Evolutionary conservation across 2,329 filamentous ascomycete species (phyloP), one percentile per base, ranked within the genome.

Genomic region (Rhytidhysteron rufulum): DNA sequence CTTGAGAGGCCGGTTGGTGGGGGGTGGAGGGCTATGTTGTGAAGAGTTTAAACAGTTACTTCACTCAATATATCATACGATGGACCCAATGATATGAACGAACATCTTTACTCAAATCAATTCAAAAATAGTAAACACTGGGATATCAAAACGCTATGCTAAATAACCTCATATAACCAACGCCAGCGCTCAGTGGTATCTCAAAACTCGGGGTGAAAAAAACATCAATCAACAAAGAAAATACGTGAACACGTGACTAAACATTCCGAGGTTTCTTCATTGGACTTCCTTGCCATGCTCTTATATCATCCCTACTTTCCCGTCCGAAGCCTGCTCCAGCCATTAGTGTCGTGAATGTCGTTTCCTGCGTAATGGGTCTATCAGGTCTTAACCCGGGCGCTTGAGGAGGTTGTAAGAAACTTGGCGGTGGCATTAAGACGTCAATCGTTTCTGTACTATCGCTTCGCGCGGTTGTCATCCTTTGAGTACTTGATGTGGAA

Each of bases 361-460:
- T 67, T 16, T 60, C 60, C 9, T 47, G 45, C 15, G 63, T 67
- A 29, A 58, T 45, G 15, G 39, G 38, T 9, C 63, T 45, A 24
- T 62, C 58, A 8, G 58, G 55, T 13, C 53, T 48, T 58, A 60
- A 60, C 5, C 51, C 59, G 5, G 52, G 58, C 5, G 54, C 54
- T 30, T 53, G 48, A 16, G 62, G 62, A 1, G 58, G 58, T 13
- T 53, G 55, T 20, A 65, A 47, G 41, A 63, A 63, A n/a, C 50
- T 53, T 4, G 56, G 57, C n/a, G 61, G 54, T 4, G 61, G 63
- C 64, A 67, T 66, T n/a, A 67, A 45, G 17, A 71, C 65, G 38
- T 69, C 63, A 27, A 72, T 71, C 0, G 69, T 72, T 38, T 72
- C 69, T 24, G 62, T 62, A 41, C 65, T 69, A 11, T 50, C 61